Conservation (phyloP, 1,284 basidiomycete species). For the Bjerkandera adusta region DNA sequence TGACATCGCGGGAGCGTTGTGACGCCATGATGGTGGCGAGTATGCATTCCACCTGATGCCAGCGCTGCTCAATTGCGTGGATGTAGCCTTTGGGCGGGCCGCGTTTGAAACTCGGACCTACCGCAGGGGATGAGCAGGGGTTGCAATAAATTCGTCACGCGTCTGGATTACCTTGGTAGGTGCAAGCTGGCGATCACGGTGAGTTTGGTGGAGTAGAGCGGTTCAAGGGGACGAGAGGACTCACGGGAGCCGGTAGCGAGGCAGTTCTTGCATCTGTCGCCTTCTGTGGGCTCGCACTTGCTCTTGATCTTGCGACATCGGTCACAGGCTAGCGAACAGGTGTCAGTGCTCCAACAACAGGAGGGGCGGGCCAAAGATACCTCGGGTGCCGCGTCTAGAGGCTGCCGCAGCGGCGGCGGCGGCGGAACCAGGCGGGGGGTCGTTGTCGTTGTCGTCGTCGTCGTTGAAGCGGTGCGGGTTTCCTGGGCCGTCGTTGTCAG, state of each 20-base stretch:
- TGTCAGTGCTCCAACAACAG: too few relatives aligned
- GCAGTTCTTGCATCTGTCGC: conserved; percentile 70
- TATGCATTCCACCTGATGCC: conserved; percentile 86
- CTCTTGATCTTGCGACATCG: conserved; percentile 85
- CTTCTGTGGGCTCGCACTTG: conserved; percentile 70
- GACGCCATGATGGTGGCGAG: conserved; percentile 77
- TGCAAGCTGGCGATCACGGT: conserved; percentile 52
- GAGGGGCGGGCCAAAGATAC: conserved; percentile 32
- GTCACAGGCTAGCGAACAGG: conserved; percentile 61
- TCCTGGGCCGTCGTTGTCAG: conserved; percentile 13
- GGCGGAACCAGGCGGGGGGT: conserved; percentile 13
- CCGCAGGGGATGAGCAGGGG: too few relatives aligned
- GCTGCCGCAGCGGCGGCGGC: conserved; percentile 3
- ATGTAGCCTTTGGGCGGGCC: conserved; percentile 91
- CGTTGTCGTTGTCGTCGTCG: conserved; percentile 26
- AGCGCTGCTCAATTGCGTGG: conserved; percentile 84
- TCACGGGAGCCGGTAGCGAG: conserved; percentile 57
- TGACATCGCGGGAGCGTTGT: conserved; percentile 62
- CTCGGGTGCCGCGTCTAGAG: conserved; percentile 52
- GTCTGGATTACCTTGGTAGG: conserved; percentile 65
- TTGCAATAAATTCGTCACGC: too few relatives aligned
- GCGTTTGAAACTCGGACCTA: conserved; percentile 79
- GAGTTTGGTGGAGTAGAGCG: conserved; percentile 2
- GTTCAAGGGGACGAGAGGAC: conserved; percentile 22
- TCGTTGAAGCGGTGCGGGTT: conserved; percentile 14